Base-by-base conservation (phyloP, 805 yeast genomes). In the Candida montana region DNA sequence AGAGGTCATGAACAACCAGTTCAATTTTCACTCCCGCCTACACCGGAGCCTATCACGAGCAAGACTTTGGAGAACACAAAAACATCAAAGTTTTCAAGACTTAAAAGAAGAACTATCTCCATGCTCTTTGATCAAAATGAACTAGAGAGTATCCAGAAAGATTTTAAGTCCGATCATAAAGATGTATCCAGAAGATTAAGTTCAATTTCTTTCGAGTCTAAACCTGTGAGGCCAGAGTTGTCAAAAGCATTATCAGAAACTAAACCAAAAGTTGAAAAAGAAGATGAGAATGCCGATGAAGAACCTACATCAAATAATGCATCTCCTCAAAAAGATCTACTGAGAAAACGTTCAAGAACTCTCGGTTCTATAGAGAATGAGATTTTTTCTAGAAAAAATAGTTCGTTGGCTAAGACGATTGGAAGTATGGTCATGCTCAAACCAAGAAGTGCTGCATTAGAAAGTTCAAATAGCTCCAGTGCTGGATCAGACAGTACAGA, bases 321-420 rank as follows among this genome's bases (percentile, higher is more conserved):
- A 26, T 7, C 16, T 30, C 18, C 41, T 8, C 34, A 37, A 13
- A 41, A 48, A n/a, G 53, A 51, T 7, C 18, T 50, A 4, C n/a
- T 35, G 12, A 42, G 61, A 31, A 51, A 46, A 29, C 42, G 61
- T 7, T 52, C 58, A 5, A 50, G 48, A 17, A 57, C 61, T 0
- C 31, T 55, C 21, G 60, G 60, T 1, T 52, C 59, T 1, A 35
- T 52, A 7, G 61, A 57, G 12, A 45, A 50, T 26, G 55, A 51
- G 16, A 37, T 50, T 1, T 51, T 52, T 34, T 54, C 63, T 8
- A 62, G 59, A 32, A 50, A 68, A 49, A 65, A 65, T 39, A 58
- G 62, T 7, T 64, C 70, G 0, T 45, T 68, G 10, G 71, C 63
- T 2, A 65, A 58, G 41, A 61, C 69, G 0, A 42, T 68, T 16